A percentile compares a stretch with the other conserved stretches of the same genome.
Evolutionary conservation across 2,329 filamentous ascomycete genomes (phyloP).

Genomic region (Boeremia lycopersici): DNA sequence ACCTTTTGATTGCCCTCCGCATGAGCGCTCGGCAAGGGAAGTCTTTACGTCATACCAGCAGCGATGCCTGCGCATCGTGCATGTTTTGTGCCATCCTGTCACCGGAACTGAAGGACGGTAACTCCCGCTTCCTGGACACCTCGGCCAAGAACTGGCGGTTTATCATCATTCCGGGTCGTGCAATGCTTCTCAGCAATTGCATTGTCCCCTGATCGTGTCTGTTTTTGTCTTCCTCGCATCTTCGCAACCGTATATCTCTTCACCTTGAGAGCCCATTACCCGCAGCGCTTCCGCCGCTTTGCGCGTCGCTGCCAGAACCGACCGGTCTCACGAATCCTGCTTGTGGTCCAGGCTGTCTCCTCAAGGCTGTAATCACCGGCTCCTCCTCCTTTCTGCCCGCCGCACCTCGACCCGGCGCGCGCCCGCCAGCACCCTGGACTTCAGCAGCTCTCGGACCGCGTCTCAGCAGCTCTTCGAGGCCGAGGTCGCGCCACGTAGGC

Average conservation of each 20-base stretch:
- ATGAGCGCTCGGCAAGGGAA: too few relatives aligned
- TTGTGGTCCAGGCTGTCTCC: conserved; percentile 39
- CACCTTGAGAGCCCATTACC: conserved; percentile 46
- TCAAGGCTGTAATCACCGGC: conserved; percentile 38
- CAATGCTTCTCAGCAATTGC: too few relatives aligned
- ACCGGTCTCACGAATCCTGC: conserved; percentile 15
- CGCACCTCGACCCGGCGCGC: conserved; percentile 10
- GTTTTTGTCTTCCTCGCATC: not conserved
- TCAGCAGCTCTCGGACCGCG: conserved; percentile 57
- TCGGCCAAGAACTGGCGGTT: too few relatives aligned
- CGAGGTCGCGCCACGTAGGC: conserved; percentile 79
- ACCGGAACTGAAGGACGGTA: too few relatives aligned
- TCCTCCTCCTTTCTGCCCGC: conserved; percentile 27
- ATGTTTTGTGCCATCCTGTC: too few relatives aligned
- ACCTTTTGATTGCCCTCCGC: too few relatives aligned
- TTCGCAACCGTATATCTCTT: not conserved
- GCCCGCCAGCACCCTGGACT: conserved; percentile 11
- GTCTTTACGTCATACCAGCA: too few relatives aligned
- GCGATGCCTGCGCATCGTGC: too few relatives aligned
- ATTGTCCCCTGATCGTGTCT: not conserved
- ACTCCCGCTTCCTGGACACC: too few relatives aligned
- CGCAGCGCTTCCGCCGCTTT: conserved; percentile 24
- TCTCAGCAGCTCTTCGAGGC: conserved; percentile 72
- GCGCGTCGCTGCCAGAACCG: conserved; percentile 11
- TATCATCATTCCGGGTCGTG: too few relatives aligned